Percentiles rank a stretch among this genome's conserved stretches.
These are phyloP conservation scores for Plasmodium blacklocki DNA, from an alignment of 169 alveolate genomes.

Conservation along the genomic window DNA sequence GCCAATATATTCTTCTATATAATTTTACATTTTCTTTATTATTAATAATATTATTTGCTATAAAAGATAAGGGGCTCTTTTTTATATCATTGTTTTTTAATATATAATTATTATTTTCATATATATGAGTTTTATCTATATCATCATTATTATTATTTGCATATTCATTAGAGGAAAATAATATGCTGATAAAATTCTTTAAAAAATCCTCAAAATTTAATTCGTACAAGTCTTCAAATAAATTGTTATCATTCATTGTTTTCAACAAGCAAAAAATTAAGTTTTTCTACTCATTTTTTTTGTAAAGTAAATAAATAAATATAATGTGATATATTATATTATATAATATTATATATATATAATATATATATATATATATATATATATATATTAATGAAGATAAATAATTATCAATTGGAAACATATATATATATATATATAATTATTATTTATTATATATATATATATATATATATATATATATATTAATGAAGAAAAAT, in stretches of 20 bases:
- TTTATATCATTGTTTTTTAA: neutral
- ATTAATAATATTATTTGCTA: slow-evolving; percentile 47
- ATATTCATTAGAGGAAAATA: slow-evolving; percentile 11
- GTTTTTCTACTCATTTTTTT: slow-evolving; percentile 15
- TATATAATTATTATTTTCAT: neutral
- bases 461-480: neutral
- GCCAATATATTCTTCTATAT: slow-evolving; percentile 56
- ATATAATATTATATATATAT: neutral
- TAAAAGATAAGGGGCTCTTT: slow-evolving; percentile 1
- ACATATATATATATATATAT: neutral
- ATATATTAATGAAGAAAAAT: neutral
- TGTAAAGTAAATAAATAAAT: too few species aligned
- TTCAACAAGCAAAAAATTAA: neutral
- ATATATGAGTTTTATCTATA: neutral
- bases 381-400: neutral
- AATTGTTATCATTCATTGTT: slow-evolving; percentile 52
- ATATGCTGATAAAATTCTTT: slow-evolving; percentile 15
- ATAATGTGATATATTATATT: neutral
- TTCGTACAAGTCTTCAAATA: slow-evolving; percentile 38
- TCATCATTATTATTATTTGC: neutral
- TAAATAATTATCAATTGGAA: neutral
- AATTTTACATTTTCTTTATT: neutral
- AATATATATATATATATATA: neutral
- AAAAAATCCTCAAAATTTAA: slow-evolving; percentile 63
- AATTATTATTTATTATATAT: too few species aligned